Conservation (phyloP, 305 asterid genomes). For the Fraxinus floribunda region DNA sequence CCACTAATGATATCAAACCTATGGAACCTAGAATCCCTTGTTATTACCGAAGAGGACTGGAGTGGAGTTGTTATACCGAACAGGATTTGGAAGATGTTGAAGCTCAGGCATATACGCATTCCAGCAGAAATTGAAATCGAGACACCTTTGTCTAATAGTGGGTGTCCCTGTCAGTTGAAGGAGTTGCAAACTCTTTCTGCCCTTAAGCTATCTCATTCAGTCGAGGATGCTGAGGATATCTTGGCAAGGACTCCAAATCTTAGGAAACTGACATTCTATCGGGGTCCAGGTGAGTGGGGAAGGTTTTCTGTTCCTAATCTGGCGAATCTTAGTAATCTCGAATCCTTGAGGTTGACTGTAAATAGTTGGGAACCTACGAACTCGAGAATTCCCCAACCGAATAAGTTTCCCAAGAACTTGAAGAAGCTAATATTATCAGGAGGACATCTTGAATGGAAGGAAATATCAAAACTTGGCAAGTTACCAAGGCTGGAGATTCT, state of each 20-base stretch:
- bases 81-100: not conserved
- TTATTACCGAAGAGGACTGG: not conserved
- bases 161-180: not conserved
- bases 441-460: conserved; percentile 15
- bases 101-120: conserved; percentile 12
- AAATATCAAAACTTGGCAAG: not conserved
- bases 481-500: conserved; percentile 24
- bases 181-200: not conserved
- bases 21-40: conserved; percentile 14
- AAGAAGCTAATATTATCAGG: conserved; percentile 3
- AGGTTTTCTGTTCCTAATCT: not conserved
- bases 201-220: not conserved
- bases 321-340: conserved; percentile 2
- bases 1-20: conserved; percentile 5
- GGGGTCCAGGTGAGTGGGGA: not conserved
- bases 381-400: not conserved
- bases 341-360: not conserved
- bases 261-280: not conserved
- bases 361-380: not conserved
- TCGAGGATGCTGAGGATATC: not conserved
- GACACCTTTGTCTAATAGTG: not conserved
- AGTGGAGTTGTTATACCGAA: not conserved
- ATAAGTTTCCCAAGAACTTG: conserved; percentile 1
- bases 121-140: not conserved
- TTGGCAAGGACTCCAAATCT: not conserved